phyloP scores from a whole-genome alignment of 1,284 basidiomycete species.

The Papiliotrema fonsecae region DNA sequence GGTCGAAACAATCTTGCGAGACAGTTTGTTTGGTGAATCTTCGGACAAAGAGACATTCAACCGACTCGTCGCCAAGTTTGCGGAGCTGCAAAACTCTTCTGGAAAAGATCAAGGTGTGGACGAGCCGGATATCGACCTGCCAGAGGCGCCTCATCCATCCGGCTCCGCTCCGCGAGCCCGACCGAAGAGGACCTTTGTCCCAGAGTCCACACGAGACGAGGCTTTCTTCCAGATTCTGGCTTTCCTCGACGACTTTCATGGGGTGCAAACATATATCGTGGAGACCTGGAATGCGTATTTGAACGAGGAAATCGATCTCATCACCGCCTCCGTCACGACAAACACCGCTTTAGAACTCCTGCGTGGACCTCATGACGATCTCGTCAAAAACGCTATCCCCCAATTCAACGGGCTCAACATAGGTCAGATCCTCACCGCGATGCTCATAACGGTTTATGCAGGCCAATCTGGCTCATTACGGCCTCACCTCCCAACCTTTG shows the following conservation, averaged over 20 bases:
- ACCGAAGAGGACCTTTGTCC: background rate
- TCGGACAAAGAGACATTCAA: background rate
- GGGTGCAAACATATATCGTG: constrained; percentile 8
- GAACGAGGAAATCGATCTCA: constrained; percentile 7
- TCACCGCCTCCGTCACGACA: constrained; percentile 16
- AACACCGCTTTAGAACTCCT: constrained; percentile 19
- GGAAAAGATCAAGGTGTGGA: constrained; percentile 9
- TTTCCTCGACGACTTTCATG: constrained; percentile 13
- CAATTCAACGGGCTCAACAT: too few species aligned
- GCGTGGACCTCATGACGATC: constrained; percentile 10
- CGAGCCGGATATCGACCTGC: constrained; percentile 14
- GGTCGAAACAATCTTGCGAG: constrained; percentile 2
- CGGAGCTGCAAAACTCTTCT: constrained; percentile 2
- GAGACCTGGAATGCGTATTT: constrained; percentile 13
- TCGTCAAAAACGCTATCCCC: constrained; percentile 4
- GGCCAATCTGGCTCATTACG: too few species aligned
- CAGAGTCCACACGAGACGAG: constrained; percentile 6
- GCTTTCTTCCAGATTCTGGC: constrained; percentile 5
- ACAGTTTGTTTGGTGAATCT: background rate
- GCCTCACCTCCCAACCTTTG: too few species aligned
- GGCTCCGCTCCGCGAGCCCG: background rate
- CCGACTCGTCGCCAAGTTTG: background rate
- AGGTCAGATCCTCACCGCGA: too few species aligned
- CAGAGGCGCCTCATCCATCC: constrained; percentile 6
- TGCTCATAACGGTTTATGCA: too few species aligned